These are phyloP conservation scores for Verticillium albo-atrum DNA, from an alignment of 2,329 filamentous ascomycete genomes.

Conservation along the genomic window DNA sequence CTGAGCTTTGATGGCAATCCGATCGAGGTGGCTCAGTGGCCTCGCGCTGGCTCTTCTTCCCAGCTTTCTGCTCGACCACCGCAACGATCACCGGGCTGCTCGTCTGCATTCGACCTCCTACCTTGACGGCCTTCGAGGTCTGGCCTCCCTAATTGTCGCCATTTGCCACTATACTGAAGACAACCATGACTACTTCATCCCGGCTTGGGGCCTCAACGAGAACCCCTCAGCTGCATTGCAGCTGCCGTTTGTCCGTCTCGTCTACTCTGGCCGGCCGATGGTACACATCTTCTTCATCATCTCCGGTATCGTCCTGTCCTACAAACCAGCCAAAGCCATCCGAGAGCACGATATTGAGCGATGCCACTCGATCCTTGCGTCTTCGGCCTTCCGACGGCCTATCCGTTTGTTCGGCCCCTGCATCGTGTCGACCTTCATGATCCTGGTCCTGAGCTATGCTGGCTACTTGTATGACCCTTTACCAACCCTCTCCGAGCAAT, in stretches of 20 bases:
- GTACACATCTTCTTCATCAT: slow-evolving; percentile 31
- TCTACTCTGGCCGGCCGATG: slow-evolving; percentile 21
- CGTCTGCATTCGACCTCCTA: slow-evolving; percentile 27
- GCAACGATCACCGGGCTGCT: slow-evolving; percentile 15
- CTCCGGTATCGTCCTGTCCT: slow-evolving; percentile 29
- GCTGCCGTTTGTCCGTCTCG: slow-evolving; percentile 23
- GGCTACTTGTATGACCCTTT: background rate
- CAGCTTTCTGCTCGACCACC: slow-evolving; percentile 27
- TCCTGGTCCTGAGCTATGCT: slow-evolving; percentile 15
- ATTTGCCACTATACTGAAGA: slow-evolving; percentile 47
- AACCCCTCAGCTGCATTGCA: slow-evolving; percentile 39
- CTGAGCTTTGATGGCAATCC: slow-evolving; percentile 10
- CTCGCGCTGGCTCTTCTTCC: slow-evolving; percentile 20
- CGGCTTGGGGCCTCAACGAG: slow-evolving; percentile 44
- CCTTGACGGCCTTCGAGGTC: slow-evolving; percentile 61
- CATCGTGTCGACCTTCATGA: background rate
- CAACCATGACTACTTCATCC: slow-evolving; percentile 40
- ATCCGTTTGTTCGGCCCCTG: slow-evolving; percentile 13
- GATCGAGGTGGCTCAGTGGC: slow-evolving; percentile 1
- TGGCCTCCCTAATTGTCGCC: slow-evolving; percentile 63
- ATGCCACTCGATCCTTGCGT: slow-evolving; percentile 7
- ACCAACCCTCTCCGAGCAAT: slow-evolving; percentile 27
- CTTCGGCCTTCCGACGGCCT: slow-evolving; percentile 11
- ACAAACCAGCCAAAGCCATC: slow-evolving; percentile 20
- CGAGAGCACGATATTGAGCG: slow-evolving; percentile 6